A percentile compares a stretch with the other conserved stretches of the same genome.
These are phyloP conservation scores for Ciborinia camelliae DNA, from an alignment of 2,329 filamentous ascomycete species.

Conservation along the genomic window DNA sequence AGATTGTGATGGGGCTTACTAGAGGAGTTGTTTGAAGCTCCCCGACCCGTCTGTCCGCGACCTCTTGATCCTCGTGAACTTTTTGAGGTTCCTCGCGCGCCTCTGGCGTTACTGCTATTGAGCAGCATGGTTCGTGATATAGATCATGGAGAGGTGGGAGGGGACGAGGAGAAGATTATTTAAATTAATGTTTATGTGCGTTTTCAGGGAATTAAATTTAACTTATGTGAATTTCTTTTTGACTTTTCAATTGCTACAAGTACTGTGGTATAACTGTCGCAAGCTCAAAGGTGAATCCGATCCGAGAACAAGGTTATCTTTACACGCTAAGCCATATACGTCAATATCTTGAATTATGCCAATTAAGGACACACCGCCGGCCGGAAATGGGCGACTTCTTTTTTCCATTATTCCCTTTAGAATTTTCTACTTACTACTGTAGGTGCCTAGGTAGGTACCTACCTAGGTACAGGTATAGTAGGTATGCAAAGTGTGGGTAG, in stretches of 20 bases:
- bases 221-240: neutral
- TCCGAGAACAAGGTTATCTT: neutral
- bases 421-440: too few relatives aligned
- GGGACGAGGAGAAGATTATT: slow-evolving; percentile 27
- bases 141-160: slow-evolving; percentile 32
- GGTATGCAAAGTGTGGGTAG: too few relatives aligned
- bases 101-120: slow-evolving; percentile 32
- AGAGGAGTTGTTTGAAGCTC: slow-evolving; percentile 35
- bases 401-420: too few relatives aligned
- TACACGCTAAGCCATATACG: slow-evolving; percentile 1
- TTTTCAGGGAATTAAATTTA: neutral
- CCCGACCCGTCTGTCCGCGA: slow-evolving; percentile 35
- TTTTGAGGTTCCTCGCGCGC: slow-evolving; percentile 31
- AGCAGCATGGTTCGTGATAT: slow-evolving; percentile 35
- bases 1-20: slow-evolving; percentile 31
- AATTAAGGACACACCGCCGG: neutral
- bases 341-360: neutral
- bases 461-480: too few relatives aligned
- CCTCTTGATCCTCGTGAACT: slow-evolving; percentile 36
- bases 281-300: neutral
- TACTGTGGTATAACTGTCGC: neutral
- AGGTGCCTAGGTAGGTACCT: too few relatives aligned
- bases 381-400: neutral
- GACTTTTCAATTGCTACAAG: neutral
- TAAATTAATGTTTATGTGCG: slow-evolving; percentile 1